Conservation (phyloP, 1,284 basidiomycete genomes). For the Trametes sp. region DNA sequence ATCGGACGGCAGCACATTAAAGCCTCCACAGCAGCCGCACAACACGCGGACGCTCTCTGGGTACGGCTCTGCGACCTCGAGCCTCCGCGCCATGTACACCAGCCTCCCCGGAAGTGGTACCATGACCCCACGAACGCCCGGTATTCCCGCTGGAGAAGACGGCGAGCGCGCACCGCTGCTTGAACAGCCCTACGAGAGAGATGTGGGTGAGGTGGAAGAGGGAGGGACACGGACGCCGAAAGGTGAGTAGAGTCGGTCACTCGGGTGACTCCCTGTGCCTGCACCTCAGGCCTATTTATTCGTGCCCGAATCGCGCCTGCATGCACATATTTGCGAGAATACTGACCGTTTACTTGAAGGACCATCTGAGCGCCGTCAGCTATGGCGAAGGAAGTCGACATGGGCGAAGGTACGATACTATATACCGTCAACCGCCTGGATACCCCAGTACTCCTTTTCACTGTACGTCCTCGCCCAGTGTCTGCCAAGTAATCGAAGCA, state of each 20-base stretch:
- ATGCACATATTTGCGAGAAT: too few species aligned
- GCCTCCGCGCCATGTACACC: conserved; percentile 11
- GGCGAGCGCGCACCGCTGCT: conserved; percentile 37
- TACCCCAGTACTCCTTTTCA: conserved; percentile 81
- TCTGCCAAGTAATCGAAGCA: not conserved
- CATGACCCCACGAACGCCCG: conserved; percentile 35
- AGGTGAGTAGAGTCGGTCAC: conserved; percentile 12
- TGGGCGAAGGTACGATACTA: conserved; percentile 63
- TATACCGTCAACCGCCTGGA: conserved; percentile 79
- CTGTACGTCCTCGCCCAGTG: conserved; percentile 56
- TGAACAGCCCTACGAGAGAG: conserved; percentile 20
- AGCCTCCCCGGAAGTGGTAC: conserved; percentile 27
- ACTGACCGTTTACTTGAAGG: not conserved
- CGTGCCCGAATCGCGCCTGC: too few species aligned
- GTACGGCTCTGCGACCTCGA: conserved; percentile 22
- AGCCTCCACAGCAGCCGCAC: conserved; percentile 1
- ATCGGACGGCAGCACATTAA: conserved; percentile 1
- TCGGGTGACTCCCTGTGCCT: not conserved
- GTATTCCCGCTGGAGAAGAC: conserved; percentile 11
- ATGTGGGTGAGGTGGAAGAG: conserved; percentile 29
- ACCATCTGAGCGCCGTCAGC: conserved; percentile 2
- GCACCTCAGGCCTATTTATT: too few species aligned
- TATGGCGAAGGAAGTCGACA: conserved; percentile 31
- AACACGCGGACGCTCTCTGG: conserved; percentile 22
- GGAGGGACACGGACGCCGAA: conserved; percentile 19